Evolutionary conservation across 345 rosid species (phyloP).

Genomic region (Pelargonium nanum): DNA sequence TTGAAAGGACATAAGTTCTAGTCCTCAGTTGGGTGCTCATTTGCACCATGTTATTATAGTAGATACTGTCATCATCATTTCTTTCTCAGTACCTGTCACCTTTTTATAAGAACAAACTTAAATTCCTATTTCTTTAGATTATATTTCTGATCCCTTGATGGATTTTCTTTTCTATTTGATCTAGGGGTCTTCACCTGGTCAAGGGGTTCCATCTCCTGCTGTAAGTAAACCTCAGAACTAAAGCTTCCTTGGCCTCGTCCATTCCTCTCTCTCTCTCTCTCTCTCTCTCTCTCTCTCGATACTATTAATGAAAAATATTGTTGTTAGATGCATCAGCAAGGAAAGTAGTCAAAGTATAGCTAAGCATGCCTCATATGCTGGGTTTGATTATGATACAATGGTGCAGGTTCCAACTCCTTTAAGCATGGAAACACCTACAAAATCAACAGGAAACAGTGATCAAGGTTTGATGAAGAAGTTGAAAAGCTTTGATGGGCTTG

Average conservation of each 20-base stretch:
- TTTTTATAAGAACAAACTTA: background rate
- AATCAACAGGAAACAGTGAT: slow-evolving; percentile 53
- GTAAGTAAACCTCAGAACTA: slow-evolving; percentile 28
- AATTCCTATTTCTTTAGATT: background rate
- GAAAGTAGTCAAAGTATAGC: background rate
- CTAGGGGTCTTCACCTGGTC: slow-evolving; percentile 43
- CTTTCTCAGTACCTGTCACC: background rate
- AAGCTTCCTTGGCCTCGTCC: background rate
- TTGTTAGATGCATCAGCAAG: background rate
- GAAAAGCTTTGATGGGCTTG: slow-evolving; percentile 78
- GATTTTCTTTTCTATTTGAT: background rate
- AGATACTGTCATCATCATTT: background rate
- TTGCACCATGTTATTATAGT: background rate
- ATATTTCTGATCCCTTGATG: background rate
- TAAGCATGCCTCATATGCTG: background rate
- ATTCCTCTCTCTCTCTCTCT: background rate
- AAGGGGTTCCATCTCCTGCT: slow-evolving; percentile 36
- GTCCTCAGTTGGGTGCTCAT: background rate
- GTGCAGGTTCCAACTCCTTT: slow-evolving; percentile 42
- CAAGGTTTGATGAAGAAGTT: slow-evolving; percentile 73
- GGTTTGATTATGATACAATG: slow-evolving; percentile 15
- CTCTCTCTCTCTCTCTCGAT: background rate
- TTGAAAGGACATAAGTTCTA: no score
- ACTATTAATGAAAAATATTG: background rate
- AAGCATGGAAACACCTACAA: slow-evolving; percentile 45